A percentile compares a stretch with the other conserved stretches of the same genome.
Conservation (phyloP, 192 early-diverging fungal species). For the Coemansia erecta region DNA sequence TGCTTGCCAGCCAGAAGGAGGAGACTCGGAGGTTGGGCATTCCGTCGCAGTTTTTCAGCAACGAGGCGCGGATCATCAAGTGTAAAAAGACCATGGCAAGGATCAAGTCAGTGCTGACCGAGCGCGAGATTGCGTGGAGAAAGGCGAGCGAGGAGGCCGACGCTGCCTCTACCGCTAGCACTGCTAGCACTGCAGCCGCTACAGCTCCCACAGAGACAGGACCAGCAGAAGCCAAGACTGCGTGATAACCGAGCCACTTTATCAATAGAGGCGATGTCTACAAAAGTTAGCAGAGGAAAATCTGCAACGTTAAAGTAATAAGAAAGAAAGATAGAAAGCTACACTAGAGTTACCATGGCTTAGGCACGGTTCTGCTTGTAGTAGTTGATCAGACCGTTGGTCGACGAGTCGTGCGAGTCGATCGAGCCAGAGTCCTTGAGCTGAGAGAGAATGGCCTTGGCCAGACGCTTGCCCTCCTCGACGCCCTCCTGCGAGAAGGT, state of each 20-base stretch:
- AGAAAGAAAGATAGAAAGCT: background rate
- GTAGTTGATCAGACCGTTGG: conserved; percentile 96
- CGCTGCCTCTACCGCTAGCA: background rate
- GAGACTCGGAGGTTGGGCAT: conserved; percentile 63
- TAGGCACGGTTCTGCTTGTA: conserved; percentile 59
- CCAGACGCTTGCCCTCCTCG: conserved; percentile 98
- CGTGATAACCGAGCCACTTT: background rate
- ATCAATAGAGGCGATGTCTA: background rate
- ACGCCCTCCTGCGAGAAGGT: conserved; percentile 96
- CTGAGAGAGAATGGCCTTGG: conserved; percentile 94
- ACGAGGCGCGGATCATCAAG: conserved; percentile 67
- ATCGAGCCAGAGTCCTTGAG: conserved; percentile 61
- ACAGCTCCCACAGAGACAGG: background rate
- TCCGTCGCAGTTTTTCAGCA: conserved; percentile 55
- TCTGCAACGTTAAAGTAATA: background rate
- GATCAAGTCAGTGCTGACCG: conserved; percentile 76
- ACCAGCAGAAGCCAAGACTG: background rate
- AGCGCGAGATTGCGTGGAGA: conserved; percentile 67
- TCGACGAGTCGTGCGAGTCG: conserved; percentile 82
- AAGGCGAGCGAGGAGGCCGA: conserved; percentile 37
- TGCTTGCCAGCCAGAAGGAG: conserved; percentile 71
- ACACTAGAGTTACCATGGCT: background rate
- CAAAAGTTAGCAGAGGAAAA: background rate
- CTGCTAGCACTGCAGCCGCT: background rate
- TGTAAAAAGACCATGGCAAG: conserved; percentile 83